Conservation (phyloP, 1,139 yeast species). For the Hansenula anomala region DNA sequence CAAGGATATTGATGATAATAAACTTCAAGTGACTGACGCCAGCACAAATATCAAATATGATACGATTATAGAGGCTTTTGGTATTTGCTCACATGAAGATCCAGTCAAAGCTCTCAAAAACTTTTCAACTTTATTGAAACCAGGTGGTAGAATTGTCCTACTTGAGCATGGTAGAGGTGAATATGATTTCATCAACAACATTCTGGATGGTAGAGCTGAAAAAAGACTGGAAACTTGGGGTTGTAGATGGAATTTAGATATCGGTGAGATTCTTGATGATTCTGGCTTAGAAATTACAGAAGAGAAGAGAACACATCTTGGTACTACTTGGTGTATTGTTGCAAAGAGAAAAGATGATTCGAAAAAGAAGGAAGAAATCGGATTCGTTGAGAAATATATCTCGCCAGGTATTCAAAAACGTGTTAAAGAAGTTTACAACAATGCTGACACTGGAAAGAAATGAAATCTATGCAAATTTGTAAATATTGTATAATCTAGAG, state of each 20-base stretch:
- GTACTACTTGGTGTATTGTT: slow-evolving; percentile 88
- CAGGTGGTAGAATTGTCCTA: slow-evolving; percentile 86
- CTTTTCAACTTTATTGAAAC: slow-evolving; percentile 67
- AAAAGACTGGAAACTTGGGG: slow-evolving; percentile 91
- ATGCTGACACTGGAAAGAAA: slow-evolving; percentile 9
- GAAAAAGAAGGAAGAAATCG: slow-evolving; percentile 39
- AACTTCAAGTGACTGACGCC: slow-evolving; percentile 19
- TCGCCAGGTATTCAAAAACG: slow-evolving; percentile 22
- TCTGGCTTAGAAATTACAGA: slow-evolving; percentile 82
- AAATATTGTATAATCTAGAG: too few species aligned
- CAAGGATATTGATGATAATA: slow-evolving; percentile 17
- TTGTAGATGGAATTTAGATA: slow-evolving; percentile 94
- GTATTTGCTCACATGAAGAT: slow-evolving; percentile 91
- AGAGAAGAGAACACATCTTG: slow-evolving; percentile 78
- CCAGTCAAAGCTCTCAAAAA: slow-evolving; percentile 79
- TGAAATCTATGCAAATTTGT: background rate
- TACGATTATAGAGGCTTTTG: slow-evolving; percentile 90
- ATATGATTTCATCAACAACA: slow-evolving; percentile 71
- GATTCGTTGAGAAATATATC: slow-evolving; percentile 42
- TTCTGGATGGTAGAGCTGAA: slow-evolving; percentile 79
- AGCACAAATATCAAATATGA: slow-evolving; percentile 58
- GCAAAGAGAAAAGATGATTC: slow-evolving; percentile 71
- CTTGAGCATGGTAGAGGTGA: slow-evolving; percentile 91
- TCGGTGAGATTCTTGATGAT: slow-evolving; percentile 76
- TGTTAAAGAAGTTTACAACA: slow-evolving; percentile 15